Conservation (phyloP, 805 yeast species). For the Yamadazyma insecticola region DNA sequence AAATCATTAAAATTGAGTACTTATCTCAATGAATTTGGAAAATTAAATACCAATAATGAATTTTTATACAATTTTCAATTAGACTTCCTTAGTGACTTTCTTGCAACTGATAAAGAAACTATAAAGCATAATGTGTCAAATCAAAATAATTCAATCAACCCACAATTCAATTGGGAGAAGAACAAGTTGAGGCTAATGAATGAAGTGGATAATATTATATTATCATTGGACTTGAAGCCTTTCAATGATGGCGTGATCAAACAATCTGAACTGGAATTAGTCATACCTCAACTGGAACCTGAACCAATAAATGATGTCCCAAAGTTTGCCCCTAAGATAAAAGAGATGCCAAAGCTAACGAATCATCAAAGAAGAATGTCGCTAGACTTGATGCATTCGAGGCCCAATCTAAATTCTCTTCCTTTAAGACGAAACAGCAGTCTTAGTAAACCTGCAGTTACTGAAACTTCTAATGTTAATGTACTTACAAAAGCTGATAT, state of each 20-base stretch:
- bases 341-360: slow-evolving; percentile 17
- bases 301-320: neutral
- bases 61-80: slow-evolving; percentile 11
- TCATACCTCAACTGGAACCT: neutral
- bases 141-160: slow-evolving; percentile 5
- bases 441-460: slow-evolving; percentile 26
- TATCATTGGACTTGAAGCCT: slow-evolving; percentile 7
- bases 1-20: slow-evolving; percentile 11
- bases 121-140: slow-evolving; percentile 5
- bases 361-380: slow-evolving; percentile 22
- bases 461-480: slow-evolving; percentile 27
- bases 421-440: slow-evolving; percentile 9
- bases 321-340: neutral
- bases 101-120: slow-evolving; percentile 7
- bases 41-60: slow-evolving; percentile 5
- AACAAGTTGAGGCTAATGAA: slow-evolving; percentile 10
- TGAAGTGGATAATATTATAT: slow-evolving; percentile 13
- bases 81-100: slow-evolving; percentile 8
- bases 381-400: slow-evolving; percentile 22
- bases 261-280: neutral
- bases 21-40: slow-evolving; percentile 11
- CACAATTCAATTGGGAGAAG: slow-evolving; percentile 11
- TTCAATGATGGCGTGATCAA: slow-evolving; percentile 2
- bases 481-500: slow-evolving; percentile 20
- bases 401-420: slow-evolving; percentile 5